Evolutionary conservation across 1,139 yeast species (phyloP).

Genomic region (Lodderomyces oxycetoniae): DNA sequence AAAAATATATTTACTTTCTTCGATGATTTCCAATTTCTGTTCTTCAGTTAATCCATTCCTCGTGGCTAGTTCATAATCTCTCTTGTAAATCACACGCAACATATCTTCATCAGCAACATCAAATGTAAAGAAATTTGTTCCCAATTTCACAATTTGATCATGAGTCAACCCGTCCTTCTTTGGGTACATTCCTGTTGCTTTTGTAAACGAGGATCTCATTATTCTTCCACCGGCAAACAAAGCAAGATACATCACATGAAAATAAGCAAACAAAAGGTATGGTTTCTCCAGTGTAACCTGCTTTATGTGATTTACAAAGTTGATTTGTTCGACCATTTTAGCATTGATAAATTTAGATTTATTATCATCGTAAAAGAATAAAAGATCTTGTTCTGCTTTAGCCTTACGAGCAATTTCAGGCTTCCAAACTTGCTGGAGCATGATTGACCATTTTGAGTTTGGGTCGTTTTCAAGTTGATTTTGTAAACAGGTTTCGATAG

Average conservation of each 20-base stretch:
- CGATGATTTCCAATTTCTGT: slow-evolving; percentile 66
- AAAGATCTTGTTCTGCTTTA: slow-evolving; percentile 55
- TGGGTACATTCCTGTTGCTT: slow-evolving; percentile 71
- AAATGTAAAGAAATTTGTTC: slow-evolving; percentile 69
- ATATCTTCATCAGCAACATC: slow-evolving; percentile 66
- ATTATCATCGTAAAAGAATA: slow-evolving; percentile 59
- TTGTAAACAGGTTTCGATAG: slow-evolving; percentile 57
- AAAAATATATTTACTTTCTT: slow-evolving; percentile 64
- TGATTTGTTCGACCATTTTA: slow-evolving; percentile 56
- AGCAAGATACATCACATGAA: slow-evolving; percentile 82
- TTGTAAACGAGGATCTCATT: slow-evolving; percentile 61
- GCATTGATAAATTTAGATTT: slow-evolving; percentile 54
- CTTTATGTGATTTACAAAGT: slow-evolving; percentile 57
- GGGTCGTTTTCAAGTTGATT: slow-evolving; percentile 36
- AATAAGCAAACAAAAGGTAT: slow-evolving; percentile 69
- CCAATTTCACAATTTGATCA: slow-evolving; percentile 55
- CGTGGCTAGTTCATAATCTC: slow-evolving; percentile 73
- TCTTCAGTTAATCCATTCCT: slow-evolving; percentile 62
- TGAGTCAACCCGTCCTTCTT: slow-evolving; percentile 59
- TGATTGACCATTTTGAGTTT: slow-evolving; percentile 39
- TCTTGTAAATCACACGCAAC: slow-evolving; percentile 62
- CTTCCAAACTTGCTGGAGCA: slow-evolving; percentile 56
- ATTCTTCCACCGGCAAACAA: slow-evolving; percentile 83
- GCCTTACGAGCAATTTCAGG: slow-evolving; percentile 66
- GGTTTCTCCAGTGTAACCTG: slow-evolving; percentile 57